Percentiles rank a stretch among this genome's conserved stretches.
phyloP scores from a whole-genome alignment of 768 basidiomycete genomes.

The Cyclocybe aegerita region DNA sequence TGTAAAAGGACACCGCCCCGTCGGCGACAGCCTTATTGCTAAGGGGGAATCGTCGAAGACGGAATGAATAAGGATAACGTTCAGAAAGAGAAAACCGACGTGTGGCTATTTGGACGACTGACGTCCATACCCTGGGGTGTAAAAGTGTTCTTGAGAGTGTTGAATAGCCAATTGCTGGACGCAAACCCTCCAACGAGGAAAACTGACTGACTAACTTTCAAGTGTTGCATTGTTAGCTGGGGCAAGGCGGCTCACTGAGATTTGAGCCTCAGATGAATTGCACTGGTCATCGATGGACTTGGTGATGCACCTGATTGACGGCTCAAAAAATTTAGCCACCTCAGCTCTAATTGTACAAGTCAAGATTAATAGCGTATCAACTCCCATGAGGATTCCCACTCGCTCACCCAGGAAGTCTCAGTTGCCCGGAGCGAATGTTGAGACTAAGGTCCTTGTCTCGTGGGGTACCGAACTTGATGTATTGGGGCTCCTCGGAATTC shows the following conservation, averaged over 20 bases:
- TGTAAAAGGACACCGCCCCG: slow-evolving; percentile 41
- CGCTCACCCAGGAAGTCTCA: slow-evolving; percentile 38
- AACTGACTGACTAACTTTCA: too few species aligned
- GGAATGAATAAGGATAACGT: too few species aligned
- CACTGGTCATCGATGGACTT: slow-evolving; percentile 22
- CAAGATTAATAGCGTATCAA: neutral
- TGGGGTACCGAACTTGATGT: slow-evolving; percentile 44
- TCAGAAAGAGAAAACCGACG: too few species aligned
- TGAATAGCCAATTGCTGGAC: slow-evolving; percentile 42
- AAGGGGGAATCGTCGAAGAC: neutral
- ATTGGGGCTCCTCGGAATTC: slow-evolving; percentile 35
- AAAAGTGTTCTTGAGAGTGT: slow-evolving; percentile 22
- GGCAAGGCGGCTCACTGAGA: slow-evolving; percentile 29
- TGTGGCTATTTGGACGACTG: slow-evolving; percentile 21
- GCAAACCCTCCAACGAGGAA: slow-evolving; percentile 47
- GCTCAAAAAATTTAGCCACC: slow-evolving; percentile 32
- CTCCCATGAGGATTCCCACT: neutral
- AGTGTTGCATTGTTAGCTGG: too few species aligned
- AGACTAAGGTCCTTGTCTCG: slow-evolving; percentile 36
- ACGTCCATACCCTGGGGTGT: slow-evolving; percentile 19
- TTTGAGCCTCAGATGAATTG: slow-evolving; percentile 20
- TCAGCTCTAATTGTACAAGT: slow-evolving; percentile 17
- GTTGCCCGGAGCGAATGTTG: slow-evolving; percentile 43
- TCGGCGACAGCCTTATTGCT: slow-evolving; percentile 49
- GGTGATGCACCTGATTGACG: slow-evolving; percentile 29